These are phyloP conservation scores for Prunus yedoensis DNA, from an alignment of 331 rosid species.

Conservation along the genomic window DNA sequence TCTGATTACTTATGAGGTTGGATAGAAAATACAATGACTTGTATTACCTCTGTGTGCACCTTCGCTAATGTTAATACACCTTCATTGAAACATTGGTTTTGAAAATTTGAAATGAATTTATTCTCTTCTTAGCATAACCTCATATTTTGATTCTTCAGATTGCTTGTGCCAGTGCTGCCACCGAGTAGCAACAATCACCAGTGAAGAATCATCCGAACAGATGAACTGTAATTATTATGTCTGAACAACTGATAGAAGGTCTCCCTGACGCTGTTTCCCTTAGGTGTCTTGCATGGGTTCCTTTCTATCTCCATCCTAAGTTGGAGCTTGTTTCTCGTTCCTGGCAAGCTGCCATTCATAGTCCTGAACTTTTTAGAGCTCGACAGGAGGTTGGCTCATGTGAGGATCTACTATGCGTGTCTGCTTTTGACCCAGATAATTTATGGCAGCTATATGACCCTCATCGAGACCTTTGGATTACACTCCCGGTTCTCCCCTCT, in stretches of 20 bases:
- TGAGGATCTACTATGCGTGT: slow-evolving; percentile 78
- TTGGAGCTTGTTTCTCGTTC: slow-evolving; percentile 85
- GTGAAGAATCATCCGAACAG: slow-evolving; percentile 31
- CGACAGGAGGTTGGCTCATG: slow-evolving; percentile 77
- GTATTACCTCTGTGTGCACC: background rate
- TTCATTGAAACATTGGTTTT: slow-evolving; percentile 8
- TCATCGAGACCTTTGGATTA: slow-evolving; percentile 81
- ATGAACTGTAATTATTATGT: slow-evolving; percentile 69
- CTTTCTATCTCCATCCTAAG: slow-evolving; percentile 79
- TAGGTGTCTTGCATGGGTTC: slow-evolving; percentile 93
- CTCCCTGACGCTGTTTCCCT: slow-evolving; percentile 92
- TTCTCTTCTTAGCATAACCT: slow-evolving; percentile 8
- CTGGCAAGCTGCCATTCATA: slow-evolving; percentile 82
- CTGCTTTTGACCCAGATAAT: slow-evolving; percentile 93
- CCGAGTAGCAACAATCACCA: slow-evolving; percentile 21
- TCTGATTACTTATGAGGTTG: background rate
- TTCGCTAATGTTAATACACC: background rate
- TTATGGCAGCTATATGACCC: slow-evolving; percentile 96
- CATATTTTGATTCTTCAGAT: slow-evolving; percentile 28
- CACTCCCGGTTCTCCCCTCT: slow-evolving; percentile 94
- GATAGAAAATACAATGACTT: background rate
- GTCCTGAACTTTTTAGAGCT: slow-evolving; percentile 71
- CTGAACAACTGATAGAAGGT: slow-evolving; percentile 85
- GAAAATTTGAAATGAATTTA: background rate
- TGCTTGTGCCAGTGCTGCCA: slow-evolving; percentile 38